Evolutionary conservation across 805 yeast species (phyloP).

Genomic region (Tetrapisispora taiwanensis): DNA sequence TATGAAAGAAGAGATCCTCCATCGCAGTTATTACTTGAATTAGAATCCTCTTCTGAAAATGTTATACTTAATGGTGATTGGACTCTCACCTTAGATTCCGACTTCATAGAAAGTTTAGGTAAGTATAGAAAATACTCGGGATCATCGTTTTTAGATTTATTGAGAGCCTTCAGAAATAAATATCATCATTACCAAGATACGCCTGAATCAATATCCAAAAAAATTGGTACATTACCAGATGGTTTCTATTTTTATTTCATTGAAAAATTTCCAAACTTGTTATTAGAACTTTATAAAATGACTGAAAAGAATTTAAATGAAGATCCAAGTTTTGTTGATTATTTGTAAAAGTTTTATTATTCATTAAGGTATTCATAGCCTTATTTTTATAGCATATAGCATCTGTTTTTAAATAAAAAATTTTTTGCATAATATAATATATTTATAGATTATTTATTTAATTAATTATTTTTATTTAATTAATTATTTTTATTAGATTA

Average conservation of each 20-base stretch:
- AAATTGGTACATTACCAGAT: constrained; percentile 72
- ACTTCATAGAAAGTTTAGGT: constrained; percentile 74
- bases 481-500: not conserved
- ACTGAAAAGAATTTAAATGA: constrained; percentile 46
- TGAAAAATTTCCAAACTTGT: constrained; percentile 61
- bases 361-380: not conserved
- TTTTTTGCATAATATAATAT: not conserved
- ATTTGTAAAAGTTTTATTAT: not conserved
- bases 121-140: constrained; percentile 83
- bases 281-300: constrained; percentile 64
- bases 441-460: not conserved
- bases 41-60: constrained; percentile 43
- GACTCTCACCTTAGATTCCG: constrained; percentile 62
- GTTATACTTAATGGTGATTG: constrained; percentile 62
- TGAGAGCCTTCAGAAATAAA: constrained; percentile 86
- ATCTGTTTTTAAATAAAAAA: not conserved
- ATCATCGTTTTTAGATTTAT: constrained; percentile 67
- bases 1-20: constrained; percentile 75
- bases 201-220: constrained; percentile 51
- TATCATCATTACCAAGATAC: constrained; percentile 90
- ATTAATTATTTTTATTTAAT: not conserved
- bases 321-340: constrained; percentile 44
- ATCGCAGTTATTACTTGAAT: constrained; percentile 41
- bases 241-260: constrained; percentile 78
- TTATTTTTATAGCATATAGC: not conserved